Conservation (phyloP, 2,329 filamentous ascomycete species). For the Stachybotrys elegans region DNA sequence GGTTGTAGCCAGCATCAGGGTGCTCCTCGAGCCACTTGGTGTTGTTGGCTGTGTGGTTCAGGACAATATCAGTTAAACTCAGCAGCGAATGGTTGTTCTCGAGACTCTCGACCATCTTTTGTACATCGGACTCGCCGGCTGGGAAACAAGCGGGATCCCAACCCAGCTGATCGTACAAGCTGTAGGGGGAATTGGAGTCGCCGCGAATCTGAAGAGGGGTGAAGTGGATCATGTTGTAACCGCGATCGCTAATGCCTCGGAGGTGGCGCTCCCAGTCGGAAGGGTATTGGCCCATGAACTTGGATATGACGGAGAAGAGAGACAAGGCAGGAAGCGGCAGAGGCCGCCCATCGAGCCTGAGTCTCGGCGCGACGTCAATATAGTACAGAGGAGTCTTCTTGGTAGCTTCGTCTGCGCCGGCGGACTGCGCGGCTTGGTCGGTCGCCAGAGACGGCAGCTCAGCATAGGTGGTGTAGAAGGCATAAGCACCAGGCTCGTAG, state of each 20-base stretch:
- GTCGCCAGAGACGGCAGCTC: constrained; percentile 66
- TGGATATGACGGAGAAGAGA: constrained; percentile 90
- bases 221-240: constrained; percentile 99
- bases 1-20: constrained; percentile 92
- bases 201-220: constrained; percentile 88
- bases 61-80: constrained; percentile 90
- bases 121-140: constrained; percentile 76
- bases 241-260: constrained; percentile 78
- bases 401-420: constrained; percentile 34
- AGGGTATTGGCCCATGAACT: constrained; percentile 95
- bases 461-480: constrained; percentile 90
- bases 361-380: constrained; percentile 83
- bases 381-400: constrained; percentile 78
- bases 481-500: constrained; percentile 77
- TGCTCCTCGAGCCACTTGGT: constrained; percentile 91
- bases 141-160: constrained; percentile 84
- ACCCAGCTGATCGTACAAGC: constrained; percentile 83
- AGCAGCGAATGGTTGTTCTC: constrained; percentile 80
- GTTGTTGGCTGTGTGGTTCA: constrained; percentile 97
- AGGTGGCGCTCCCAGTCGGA: constrained; percentile 87
- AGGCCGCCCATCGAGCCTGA: constrained; percentile 67
- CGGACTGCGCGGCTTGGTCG: constrained; percentile 15
- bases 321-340: constrained; percentile 84
- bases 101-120: constrained; percentile 72
- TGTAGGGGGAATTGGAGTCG: constrained; percentile 93